Evolutionary conservation across 306 rosid genomes (phyloP), one percentile per base, ranked within the genome.

Genomic region (Betula pendula): DNA sequence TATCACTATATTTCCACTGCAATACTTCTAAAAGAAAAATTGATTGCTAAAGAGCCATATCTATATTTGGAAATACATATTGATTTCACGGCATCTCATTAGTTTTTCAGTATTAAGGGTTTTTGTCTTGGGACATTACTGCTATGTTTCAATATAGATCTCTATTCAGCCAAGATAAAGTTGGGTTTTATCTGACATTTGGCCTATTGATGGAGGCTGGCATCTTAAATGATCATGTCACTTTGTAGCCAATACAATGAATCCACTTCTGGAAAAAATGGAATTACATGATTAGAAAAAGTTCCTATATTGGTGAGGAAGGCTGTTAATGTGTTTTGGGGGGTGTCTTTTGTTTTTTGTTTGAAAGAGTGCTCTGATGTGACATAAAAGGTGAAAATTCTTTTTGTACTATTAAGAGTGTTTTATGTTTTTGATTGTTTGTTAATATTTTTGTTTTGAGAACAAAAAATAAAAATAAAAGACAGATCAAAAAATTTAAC

Each of bases 211-310:
- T 38, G 11, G 70, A 38, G 22, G 38, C 27, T 1, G 3, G 70
- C 70, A 38, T 65, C 15, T 19, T 65, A 33, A 65, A 38, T 8
- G 70, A 9, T 65, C 70, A 19, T 65, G 25, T 65, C 70, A 65
- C 14, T 40, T 62, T 38, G 47, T n/a, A 38, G 44, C 48, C 43
- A 65, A 16, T 20, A 65, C 6, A 38, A 38, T 17, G 48, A 15
- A 35, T 65, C 38, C 48, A 31, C 16, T 65, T 9, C 13, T 6
- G 45, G 44, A 35, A 19, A 63, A 35, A 65, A 0, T 9, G 44
- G 19, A 35, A 33, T 8, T 35, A 16, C 4, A 63, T 25, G 47
- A 63, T 33, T 33, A 35, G 19, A 65, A 65, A 22, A 65, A 38
- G 70, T 35, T 60, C 25, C 3, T 24, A 45, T 45, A 13, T 45